Conservation (phyloP, 257 asterid genomes). For the Primulina huaijiensis region DNA sequence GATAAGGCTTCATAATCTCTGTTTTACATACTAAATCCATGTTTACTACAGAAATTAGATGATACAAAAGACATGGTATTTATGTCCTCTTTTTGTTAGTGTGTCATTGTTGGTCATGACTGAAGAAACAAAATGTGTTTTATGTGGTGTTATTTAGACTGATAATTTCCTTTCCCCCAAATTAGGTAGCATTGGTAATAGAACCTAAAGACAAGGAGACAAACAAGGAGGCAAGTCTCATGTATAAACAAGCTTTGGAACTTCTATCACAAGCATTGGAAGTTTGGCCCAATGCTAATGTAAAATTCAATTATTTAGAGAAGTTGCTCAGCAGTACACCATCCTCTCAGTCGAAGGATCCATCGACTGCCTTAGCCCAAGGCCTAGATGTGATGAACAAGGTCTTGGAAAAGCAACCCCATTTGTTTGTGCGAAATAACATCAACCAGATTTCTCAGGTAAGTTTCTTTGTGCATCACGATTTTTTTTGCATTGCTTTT, state of each 20-base stretch:
- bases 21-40: too few relatives aligned
- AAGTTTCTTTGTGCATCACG: slow-evolving; percentile 29
- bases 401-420: slow-evolving; percentile 96
- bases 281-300: slow-evolving; percentile 99
- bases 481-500: slow-evolving; percentile 25
- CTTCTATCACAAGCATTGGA: slow-evolving; percentile 96
- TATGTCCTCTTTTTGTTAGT: slow-evolving; percentile 2
- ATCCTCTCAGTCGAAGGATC: slow-evolving; percentile 98
- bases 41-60: neutral
- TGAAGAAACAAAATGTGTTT: neutral
- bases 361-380: slow-evolving; percentile 95
- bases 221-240: slow-evolving; percentile 91
- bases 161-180: slow-evolving; percentile 19
- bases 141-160: neutral
- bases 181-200: slow-evolving; percentile 89
- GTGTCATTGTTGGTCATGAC: slow-evolving; percentile 19
- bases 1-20: slow-evolving; percentile 8
- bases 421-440: slow-evolving; percentile 90
- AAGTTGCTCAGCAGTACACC: slow-evolving; percentile 91
- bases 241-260: slow-evolving; percentile 98
- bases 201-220: slow-evolving; percentile 99
- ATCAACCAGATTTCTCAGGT: slow-evolving; percentile 91
- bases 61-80: neutral
- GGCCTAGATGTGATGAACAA: slow-evolving; percentile 99
- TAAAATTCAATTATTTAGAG: slow-evolving; percentile 94